A percentile compares a stretch with the other conserved stretches of the same genome.
phyloP scores from a whole-genome alignment of 768 basidiomycete species.

The Kwoniella botswanensis region DNA sequence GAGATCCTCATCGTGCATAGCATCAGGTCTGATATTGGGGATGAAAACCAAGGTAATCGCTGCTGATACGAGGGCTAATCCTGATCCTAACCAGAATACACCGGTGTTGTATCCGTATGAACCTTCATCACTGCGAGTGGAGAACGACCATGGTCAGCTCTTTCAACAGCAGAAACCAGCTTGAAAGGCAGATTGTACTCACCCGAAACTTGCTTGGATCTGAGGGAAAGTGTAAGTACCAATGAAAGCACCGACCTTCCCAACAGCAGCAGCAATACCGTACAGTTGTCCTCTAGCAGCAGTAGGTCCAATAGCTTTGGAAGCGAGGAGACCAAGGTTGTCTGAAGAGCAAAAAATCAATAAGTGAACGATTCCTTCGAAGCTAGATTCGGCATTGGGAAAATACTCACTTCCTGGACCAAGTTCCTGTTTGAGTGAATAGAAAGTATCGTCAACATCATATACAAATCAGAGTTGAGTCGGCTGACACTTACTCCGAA shows the following conservation, averaged over 20 bases:
- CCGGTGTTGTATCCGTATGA: conserved; percentile 69
- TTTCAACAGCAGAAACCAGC: not conserved
- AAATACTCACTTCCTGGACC: conserved; percentile 36
- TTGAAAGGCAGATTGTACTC: not conserved
- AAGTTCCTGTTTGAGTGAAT: conserved; percentile 23
- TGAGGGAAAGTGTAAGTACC: conserved; percentile 57
- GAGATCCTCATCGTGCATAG: conserved; percentile 77
- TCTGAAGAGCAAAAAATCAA: conserved; percentile 59
- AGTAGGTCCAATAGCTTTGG: conserved; percentile 78
- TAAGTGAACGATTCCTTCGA: not conserved
- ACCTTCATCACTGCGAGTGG: conserved; percentile 57
- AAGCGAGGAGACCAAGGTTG: conserved; percentile 79
- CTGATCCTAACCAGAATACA: conserved; percentile 56
- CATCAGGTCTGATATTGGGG: conserved; percentile 73
- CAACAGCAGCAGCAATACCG: conserved; percentile 81
- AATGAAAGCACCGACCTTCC: conserved; percentile 57
- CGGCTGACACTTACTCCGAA: conserved; percentile 69
- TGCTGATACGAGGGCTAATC: conserved; percentile 78
- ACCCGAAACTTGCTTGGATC: conserved; percentile 48
- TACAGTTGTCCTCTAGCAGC: conserved; percentile 66
- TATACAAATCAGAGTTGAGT: not conserved
- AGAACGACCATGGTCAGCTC: not conserved
- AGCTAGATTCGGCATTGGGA: too few species aligned
- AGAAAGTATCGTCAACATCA: not conserved
- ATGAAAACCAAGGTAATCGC: conserved; percentile 74